Base-by-base conservation (phyloP, 345 rosid genomes). In the Dovyalis caffra region DNA sequence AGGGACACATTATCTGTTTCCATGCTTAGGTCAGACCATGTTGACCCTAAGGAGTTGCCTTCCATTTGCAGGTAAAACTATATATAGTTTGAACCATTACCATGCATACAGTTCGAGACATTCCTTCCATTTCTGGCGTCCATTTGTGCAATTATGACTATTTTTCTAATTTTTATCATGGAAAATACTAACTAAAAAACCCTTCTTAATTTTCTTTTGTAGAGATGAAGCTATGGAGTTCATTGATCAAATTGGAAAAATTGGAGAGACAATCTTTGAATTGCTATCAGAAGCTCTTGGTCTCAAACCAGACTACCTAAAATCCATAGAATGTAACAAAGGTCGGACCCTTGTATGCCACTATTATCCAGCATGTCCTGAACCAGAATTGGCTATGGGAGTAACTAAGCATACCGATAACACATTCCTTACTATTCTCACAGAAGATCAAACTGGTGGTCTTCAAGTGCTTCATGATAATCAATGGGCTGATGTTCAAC, bases 221-320 rank as follows among this genome's bases (percentile, higher is more conserved):
- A 68, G 71, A 45, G 71, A 68, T 29, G 60, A 45, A 68, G 11
- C 34, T 43, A 12, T 68, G 8, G 56, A 45, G 58, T 68, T 45
- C 23, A 68, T 67, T 26, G 58, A 68, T 7, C 35, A 68, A 68
- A 47, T 68, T 4, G 35, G 56, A 6, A 40, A 25, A 67, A 43
- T 67, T 14, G 51, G 51, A 14, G 51, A 57, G 9, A 31, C 68
- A 5, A 26, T 74, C 28, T 37, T 74, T 29, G 75, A 69, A 61
- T 65, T 79, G 11, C 57, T 69, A 12, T 74, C 82, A 1, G 74
- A 69, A 66, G 78, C 82, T 1, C 75, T 79, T 11, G 82, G 82
- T 8, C 74, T 78, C n/a, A 25, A 78, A 37, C 74, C 74, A 6
- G 71, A 70, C 32, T 64, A 78, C 69, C 74, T 73, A 12, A 78